phyloP scores from a whole-genome alignment of 176 grass and related monocot species.

The Melocanna baccifera region DNA sequence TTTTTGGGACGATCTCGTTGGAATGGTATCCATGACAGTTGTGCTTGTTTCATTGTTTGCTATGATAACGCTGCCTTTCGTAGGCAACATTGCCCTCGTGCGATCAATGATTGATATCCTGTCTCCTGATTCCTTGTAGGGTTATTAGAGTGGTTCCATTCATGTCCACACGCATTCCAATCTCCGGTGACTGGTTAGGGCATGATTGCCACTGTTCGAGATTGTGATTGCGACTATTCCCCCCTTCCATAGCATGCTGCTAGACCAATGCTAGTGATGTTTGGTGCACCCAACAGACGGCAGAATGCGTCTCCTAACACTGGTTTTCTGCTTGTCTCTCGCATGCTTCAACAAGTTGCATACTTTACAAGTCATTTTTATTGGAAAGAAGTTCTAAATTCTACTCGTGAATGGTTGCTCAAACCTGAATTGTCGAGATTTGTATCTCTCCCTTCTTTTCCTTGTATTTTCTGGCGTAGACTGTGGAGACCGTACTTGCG shows the following conservation, averaged over 20 bases:
- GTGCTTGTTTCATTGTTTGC: background rate
- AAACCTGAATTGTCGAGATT: too few species aligned
- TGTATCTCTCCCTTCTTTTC: too few species aligned
- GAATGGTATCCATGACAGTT: background rate
- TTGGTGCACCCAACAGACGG: conserved; percentile 3
- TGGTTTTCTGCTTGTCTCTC: background rate
- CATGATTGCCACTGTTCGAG: background rate
- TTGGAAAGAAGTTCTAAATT: too few species aligned
- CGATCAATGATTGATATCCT: background rate
- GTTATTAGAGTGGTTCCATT: background rate
- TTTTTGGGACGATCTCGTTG: background rate
- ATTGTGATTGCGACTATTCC: background rate
- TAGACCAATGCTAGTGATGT: conserved; percentile 12
- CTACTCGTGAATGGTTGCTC: too few species aligned
- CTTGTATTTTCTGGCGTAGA: too few species aligned
- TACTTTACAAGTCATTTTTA: background rate
- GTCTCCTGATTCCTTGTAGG: background rate
- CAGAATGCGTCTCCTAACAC: background rate
- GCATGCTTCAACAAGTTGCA: background rate
- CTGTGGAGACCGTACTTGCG: too few species aligned
- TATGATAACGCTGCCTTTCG: background rate
- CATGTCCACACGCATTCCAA: background rate
- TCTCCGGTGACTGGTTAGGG: background rate
- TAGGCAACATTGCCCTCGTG: background rate
- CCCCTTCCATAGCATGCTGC: background rate